These are phyloP conservation scores for Glebionis coronaria DNA, from an alignment of 129 eudicot species.

Conservation along the genomic window DNA sequence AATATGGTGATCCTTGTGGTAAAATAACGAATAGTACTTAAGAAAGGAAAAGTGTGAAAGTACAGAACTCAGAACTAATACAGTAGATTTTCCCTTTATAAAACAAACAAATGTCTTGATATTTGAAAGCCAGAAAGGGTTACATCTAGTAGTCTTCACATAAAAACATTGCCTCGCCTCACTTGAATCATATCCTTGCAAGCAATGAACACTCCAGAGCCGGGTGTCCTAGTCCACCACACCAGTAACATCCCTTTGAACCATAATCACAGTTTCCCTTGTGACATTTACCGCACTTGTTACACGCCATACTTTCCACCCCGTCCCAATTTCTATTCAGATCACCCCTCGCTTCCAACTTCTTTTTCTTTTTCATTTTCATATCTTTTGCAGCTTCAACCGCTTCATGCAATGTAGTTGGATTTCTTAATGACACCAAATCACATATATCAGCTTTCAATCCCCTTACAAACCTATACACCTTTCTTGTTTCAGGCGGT, in stretches of 20 bases:
- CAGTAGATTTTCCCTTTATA: no score
- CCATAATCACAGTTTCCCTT: not conserved
- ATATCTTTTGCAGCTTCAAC: slow-evolving; percentile 7
- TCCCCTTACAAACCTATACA: not conserved
- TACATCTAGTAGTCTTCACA: no score
- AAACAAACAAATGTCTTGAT: no score
- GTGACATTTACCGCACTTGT: not conserved
- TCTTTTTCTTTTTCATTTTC: not conserved
- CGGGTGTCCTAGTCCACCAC: slow-evolving; percentile 6
- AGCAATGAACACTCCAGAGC: not conserved
- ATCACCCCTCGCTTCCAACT: not conserved
- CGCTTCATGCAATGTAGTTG: not conserved
- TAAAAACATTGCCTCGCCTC: slow-evolving; percentile 1
- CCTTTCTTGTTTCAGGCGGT: not conserved
- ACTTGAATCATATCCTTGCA: not conserved
- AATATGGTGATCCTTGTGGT: no score
- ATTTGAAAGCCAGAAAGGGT: no score
- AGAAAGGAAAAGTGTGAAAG: no score
- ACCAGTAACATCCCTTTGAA: slow-evolving; percentile 4
- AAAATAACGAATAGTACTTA: no score
- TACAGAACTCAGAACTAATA: no score
- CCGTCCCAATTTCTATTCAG: not conserved
- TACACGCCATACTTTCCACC: not conserved
- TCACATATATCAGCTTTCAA: not conserved
- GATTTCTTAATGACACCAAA: not conserved